Evolutionary conservation across 2,329 filamentous ascomycete genomes (phyloP).

Genomic region (Nannizziopsis barbatae): DNA sequence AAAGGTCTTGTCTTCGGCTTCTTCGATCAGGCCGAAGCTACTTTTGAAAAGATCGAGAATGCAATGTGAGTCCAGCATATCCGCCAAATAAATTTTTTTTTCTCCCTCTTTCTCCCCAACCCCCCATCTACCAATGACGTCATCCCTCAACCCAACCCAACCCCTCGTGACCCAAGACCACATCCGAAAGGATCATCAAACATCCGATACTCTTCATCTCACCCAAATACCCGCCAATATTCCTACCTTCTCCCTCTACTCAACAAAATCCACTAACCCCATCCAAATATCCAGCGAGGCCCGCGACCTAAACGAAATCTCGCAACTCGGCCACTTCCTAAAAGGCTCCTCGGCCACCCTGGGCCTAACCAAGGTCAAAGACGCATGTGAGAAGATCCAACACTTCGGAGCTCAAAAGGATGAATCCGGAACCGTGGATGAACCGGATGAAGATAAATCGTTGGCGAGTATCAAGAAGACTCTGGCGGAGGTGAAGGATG

Average conservation of each 20-base stretch:
- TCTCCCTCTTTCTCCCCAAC: neutral
- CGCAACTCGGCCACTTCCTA: conserved; percentile 81
- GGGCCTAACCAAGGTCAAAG: conserved; percentile 79
- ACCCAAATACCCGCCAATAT: too few relatives aligned
- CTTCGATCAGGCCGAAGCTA: conserved; percentile 79
- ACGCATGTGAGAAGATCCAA: conserved; percentile 93
- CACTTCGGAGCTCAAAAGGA: conserved; percentile 78
- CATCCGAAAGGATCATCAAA: conserved; percentile 5
- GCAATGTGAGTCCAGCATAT: conserved; percentile 61
- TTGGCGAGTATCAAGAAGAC: conserved; percentile 59
- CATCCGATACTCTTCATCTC: neutral
- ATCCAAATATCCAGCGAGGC: conserved; percentile 52
- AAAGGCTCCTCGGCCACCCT: conserved; percentile 95
- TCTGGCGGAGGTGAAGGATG: conserved; percentile 59
- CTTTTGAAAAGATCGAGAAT: conserved; percentile 72
- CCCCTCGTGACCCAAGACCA: conserved; percentile 3
- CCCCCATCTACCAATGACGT: conserved; percentile 15
- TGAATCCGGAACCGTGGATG: conserved; percentile 56
- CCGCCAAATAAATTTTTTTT: too few relatives aligned
- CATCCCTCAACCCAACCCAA: too few relatives aligned
- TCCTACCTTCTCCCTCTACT: too few relatives aligned
- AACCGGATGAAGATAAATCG: conserved; percentile 56
- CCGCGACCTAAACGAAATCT: conserved; percentile 62
- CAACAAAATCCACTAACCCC: too few relatives aligned
- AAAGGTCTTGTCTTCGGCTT: conserved; percentile 80